Evolutionary conservation across 371 early-diverging fungal species (phyloP).

Genomic region (Rhizomucor miehei): DNA sequence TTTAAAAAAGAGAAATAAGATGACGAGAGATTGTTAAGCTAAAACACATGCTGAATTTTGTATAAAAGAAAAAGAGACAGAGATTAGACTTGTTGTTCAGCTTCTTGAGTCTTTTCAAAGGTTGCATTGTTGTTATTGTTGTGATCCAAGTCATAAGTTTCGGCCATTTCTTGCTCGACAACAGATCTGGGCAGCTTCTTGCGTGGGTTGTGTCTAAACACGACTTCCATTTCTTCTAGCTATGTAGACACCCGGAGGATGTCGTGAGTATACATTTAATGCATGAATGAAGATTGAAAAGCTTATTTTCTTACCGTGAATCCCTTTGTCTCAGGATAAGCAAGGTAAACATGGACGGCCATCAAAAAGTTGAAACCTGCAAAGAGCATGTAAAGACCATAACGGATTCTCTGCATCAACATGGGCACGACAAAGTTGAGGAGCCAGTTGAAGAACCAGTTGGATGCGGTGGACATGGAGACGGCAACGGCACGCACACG

Average conservation of each 20-base stretch:
- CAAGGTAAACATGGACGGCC: conserved; percentile 53
- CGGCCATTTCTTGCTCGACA: conserved; percentile 17
- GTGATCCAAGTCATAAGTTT: not conserved
- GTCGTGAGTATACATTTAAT: not conserved
- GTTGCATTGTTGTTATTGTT: not conserved
- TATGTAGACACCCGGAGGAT: conserved; percentile 1
- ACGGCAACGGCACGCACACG: conserved; percentile 73
- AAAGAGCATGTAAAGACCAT: conserved; percentile 66
- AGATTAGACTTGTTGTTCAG: too few species aligned
- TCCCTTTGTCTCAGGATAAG: conserved; percentile 63
- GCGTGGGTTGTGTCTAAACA: conserved; percentile 33
- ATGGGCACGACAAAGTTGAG: conserved; percentile 59
- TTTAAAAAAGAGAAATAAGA: too few species aligned
- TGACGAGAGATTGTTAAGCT: too few species aligned
- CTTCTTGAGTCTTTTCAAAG: conserved; percentile 1
- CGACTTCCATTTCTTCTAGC: conserved; percentile 40
- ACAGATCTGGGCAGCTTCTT: conserved; percentile 21
- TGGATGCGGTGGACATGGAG: conserved; percentile 78
- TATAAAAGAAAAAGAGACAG: too few species aligned
- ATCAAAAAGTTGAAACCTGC: conserved; percentile 56
- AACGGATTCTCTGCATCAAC: conserved; percentile 54
- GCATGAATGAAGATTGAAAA: not conserved
- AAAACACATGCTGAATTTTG: too few species aligned
- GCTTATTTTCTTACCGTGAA: conserved; percentile 39
- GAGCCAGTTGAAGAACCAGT: conserved; percentile 80